These are phyloP conservation scores for Trifolium subterraneum DNA, from an alignment of 306 rosid genomes.

Conservation along the genomic window DNA sequence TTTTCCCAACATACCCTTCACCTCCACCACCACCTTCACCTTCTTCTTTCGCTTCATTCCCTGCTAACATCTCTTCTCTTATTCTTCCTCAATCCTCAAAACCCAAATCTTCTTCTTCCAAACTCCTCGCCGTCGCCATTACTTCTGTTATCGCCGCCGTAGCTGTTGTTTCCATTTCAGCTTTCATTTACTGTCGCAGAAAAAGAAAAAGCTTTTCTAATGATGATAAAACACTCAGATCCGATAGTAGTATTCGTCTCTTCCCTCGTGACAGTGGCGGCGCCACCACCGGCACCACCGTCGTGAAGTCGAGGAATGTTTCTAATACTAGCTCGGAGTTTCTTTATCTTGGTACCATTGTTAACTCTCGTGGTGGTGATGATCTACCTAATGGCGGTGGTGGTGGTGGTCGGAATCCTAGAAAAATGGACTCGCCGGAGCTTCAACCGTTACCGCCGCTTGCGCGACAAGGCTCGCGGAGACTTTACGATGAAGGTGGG, in stretches of 20 bases:
- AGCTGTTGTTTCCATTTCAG: constrained; percentile 42
- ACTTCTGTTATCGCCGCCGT: constrained; percentile 54
- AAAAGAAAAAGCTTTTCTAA: constrained; percentile 40
- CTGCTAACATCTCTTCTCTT: constrained; percentile 90
- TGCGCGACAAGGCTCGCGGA: constrained; percentile 47
- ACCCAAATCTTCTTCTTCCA: constrained; percentile 47
- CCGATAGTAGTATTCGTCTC: constrained; percentile 68
- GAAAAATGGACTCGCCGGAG: constrained; percentile 76
- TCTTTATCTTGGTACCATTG: constrained; percentile 88
- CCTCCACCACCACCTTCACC: constrained; percentile 78
- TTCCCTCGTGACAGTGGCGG: constrained; percentile 46
- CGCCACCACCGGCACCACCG: neutral
- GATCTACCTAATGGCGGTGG: constrained; percentile 48
- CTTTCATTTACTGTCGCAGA: constrained; percentile 58
- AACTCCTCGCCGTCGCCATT: constrained; percentile 53
- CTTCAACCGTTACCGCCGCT: constrained; percentile 68
- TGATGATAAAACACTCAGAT: constrained; percentile 74
- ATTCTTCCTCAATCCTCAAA: constrained; percentile 62
- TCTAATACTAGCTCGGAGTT: constrained; percentile 81
- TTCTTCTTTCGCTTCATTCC: constrained; percentile 73
- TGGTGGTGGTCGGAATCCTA: constrained; percentile 34
- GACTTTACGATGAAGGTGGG: constrained; percentile 22
- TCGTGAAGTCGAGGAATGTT: constrained; percentile 43
- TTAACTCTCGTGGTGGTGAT: constrained; percentile 66
- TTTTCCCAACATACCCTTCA: constrained; percentile 77